phyloP scores from a whole-genome alignment of 257 asterid species.

The Salvia splendens region DNA sequence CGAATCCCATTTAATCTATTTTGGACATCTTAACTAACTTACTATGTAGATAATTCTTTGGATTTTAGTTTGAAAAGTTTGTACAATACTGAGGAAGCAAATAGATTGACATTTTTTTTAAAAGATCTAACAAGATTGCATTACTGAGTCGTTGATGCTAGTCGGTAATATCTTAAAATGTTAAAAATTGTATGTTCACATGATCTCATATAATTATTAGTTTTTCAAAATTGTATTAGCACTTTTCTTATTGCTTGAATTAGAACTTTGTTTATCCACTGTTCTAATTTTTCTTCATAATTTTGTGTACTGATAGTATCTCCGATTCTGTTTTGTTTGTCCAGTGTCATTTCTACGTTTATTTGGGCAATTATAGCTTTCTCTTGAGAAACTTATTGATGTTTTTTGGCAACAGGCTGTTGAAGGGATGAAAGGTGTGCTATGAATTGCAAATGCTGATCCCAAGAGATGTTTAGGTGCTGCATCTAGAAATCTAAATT shows the following conservation, averaged over 20 bases:
- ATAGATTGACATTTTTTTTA: too few species aligned
- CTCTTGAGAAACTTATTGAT: constrained; percentile 15
- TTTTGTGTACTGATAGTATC: constrained; percentile 3
- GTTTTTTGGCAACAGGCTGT: constrained; percentile 74
- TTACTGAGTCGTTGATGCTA: too few species aligned
- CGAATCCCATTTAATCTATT: too few species aligned
- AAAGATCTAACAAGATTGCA: too few species aligned
- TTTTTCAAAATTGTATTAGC: not conserved
- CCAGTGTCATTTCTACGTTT: constrained; percentile 19
- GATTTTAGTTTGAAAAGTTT: too few species aligned
- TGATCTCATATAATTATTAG: too few species aligned
- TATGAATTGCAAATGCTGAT: constrained; percentile 88
- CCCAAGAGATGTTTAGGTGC: constrained; percentile 99
- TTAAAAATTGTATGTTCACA: too few species aligned
- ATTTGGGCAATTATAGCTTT: not conserved
- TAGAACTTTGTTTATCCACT: not conserved
- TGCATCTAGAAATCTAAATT: not conserved
- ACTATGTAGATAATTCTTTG: too few species aligned
- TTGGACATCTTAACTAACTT: too few species aligned
- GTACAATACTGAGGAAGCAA: too few species aligned
- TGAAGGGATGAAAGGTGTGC: constrained; percentile 99
- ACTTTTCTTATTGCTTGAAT: too few species aligned
- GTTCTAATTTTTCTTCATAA: not conserved
- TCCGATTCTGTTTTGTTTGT: not conserved
- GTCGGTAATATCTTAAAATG: too few species aligned